A percentile compares a stretch with the other conserved stretches of the same genome.
Evolutionary conservation across 768 basidiomycete genomes (phyloP).

Genomic region (Kwoniella heveanensis): DNA sequence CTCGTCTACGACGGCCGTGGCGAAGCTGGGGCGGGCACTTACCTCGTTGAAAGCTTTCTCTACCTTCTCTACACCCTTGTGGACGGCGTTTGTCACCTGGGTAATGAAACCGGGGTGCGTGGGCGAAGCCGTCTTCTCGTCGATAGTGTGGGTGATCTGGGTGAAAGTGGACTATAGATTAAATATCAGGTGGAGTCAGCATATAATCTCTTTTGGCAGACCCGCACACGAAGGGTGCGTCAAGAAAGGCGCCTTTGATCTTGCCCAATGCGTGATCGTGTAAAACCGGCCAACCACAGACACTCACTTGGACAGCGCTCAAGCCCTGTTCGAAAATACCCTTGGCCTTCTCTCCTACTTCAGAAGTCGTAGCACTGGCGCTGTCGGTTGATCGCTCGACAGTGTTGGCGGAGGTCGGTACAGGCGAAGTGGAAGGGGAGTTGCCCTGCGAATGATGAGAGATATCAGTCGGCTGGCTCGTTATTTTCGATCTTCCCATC

Average conservation of each 20-base stretch:
- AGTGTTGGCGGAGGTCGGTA: conserved; percentile 19
- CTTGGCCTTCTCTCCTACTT: conserved; percentile 32
- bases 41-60: conserved; percentile 44
- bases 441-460: conserved; percentile 20
- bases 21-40: too few relatives aligned
- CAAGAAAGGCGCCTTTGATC: too few relatives aligned
- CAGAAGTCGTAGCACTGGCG: conserved; percentile 20
- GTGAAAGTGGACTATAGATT: conserved; percentile 31
- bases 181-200: too few relatives aligned
- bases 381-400: conserved; percentile 16
- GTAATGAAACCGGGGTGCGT: conserved; percentile 51
- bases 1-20: too few relatives aligned
- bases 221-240: too few relatives aligned
- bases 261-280: too few relatives aligned
- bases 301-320: conserved; percentile 35
- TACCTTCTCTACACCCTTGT: conserved; percentile 44
- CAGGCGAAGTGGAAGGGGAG: conserved; percentile 18
- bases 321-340: conserved; percentile 37
- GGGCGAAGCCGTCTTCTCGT: conserved; percentile 49
- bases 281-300: conserved; percentile 13
- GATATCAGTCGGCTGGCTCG: background rate
- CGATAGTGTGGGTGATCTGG: conserved; percentile 49
- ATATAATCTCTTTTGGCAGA: too few relatives aligned
- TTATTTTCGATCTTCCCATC: too few relatives aligned
- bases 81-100: conserved; percentile 40